A percentile compares a stretch with the other conserved stretches of the same genome.
Evolutionary conservation across 257 asterid genomes (phyloP).

Genomic region (Solanum pinnatisectum): DNA sequence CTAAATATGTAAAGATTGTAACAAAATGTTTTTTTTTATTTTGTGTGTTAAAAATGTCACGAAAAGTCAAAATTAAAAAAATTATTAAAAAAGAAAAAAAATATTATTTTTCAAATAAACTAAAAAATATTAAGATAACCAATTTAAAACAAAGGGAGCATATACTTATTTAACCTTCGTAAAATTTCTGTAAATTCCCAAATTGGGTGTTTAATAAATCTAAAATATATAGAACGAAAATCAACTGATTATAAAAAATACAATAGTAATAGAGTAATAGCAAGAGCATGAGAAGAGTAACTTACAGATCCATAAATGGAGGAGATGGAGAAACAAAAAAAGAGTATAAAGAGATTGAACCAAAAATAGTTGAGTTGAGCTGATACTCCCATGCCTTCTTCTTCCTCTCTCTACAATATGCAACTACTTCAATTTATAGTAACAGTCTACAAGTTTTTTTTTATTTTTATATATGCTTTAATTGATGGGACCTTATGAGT

Average conservation of each 20-base stretch:
- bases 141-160: not conserved
- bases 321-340: slow-evolving; percentile 36
- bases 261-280: too few species aligned
- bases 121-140: too few species aligned
- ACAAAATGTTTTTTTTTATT: too few species aligned
- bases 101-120: not conserved
- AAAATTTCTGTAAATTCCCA: not conserved
- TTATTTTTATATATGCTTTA: too few species aligned
- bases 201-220: not conserved
- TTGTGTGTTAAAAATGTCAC: too few species aligned
- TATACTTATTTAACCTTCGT: not conserved
- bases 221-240: not conserved
- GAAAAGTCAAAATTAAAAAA: too few species aligned
- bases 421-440: not conserved
- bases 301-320: slow-evolving; percentile 53
- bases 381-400: slow-evolving; percentile 30
- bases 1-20: too few species aligned
- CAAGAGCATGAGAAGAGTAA: not conserved
- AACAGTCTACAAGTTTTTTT: too few species aligned
- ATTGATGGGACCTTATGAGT: too few species aligned
- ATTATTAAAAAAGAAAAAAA: too few species aligned
- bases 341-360: slow-evolving; percentile 33
- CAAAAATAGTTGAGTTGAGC: slow-evolving; percentile 17
- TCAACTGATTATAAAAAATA: not conserved
- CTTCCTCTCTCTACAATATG: not conserved